A percentile compares a stretch with the other conserved stretches of the same genome.
Conservation (phyloP, 495 filamentous ascomycete species). For the Chaetomium cochliodes region DNA sequence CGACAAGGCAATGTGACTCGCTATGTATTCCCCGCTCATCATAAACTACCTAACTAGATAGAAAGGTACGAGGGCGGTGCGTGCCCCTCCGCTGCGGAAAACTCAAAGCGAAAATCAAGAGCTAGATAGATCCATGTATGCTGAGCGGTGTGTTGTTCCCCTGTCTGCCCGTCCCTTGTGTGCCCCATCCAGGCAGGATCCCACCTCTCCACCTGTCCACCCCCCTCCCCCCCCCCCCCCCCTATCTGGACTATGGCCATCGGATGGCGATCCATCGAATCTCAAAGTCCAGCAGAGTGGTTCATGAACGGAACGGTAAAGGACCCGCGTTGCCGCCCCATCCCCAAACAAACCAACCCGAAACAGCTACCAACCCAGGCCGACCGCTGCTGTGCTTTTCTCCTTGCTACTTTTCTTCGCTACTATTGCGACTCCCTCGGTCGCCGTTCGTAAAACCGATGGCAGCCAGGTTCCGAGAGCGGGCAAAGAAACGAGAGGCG, state of each 20-base stretch:
- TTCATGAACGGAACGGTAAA: not conserved
- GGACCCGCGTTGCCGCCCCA: not conserved
- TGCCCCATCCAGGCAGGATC: no score
- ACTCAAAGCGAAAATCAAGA: not conserved
- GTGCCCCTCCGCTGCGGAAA: not conserved
- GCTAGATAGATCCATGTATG: not conserved
- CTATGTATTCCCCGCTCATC: slow-evolving; percentile 1
- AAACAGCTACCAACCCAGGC: no score
- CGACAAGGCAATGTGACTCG: not conserved
- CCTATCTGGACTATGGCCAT: not conserved
- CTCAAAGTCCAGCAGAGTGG: not conserved
- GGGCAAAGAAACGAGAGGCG: not conserved
- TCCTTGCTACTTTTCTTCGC: no score
- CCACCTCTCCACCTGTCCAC: not conserved
- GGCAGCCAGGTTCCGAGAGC: not conserved
- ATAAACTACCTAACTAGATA: not conserved
- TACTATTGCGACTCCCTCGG: no score
- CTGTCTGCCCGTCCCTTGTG: not conserved
- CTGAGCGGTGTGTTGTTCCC: not conserved
- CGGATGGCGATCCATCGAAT: not conserved
- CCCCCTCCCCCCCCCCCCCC: not conserved
- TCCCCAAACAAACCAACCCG: not conserved
- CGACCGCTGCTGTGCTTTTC: no score
- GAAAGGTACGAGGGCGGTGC: not conserved
- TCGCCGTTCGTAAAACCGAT: not conserved